Conservation (phyloP, 1,139 yeast genomes). For the Pneumocystis wakefieldiae region DNA sequence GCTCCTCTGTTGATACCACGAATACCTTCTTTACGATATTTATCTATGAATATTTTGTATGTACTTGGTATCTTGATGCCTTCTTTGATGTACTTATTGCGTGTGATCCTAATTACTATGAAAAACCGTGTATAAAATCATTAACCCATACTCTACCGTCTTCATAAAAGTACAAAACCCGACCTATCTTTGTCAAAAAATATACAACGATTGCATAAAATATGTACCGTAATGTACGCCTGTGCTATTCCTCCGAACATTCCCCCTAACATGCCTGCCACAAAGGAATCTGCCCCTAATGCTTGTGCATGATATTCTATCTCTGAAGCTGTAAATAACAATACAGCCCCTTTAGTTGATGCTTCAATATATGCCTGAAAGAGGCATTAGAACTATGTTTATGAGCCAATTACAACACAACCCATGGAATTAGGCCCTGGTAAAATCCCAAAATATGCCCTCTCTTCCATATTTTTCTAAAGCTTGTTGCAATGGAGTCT, state of each 20-base stretch:
- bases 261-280: conserved; percentile 91
- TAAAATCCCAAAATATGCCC: conserved; percentile 87
- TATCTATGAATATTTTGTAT: conserved; percentile 72
- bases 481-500: conserved; percentile 51
- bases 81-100: conserved; percentile 60
- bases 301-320: conserved; percentile 62
- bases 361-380: conserved; percentile 86
- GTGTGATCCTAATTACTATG: conserved; percentile 39
- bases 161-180: conserved; percentile 89
- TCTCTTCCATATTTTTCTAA: conserved; percentile 70
- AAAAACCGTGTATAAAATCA: conserved; percentile 36
- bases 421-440: conserved; percentile 95
- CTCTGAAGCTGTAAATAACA: conserved; percentile 82
- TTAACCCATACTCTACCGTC: conserved; percentile 50
- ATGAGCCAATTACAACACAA: neutral
- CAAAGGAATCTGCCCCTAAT: conserved; percentile 50
- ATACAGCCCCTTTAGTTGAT: conserved; percentile 97
- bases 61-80: conserved; percentile 64
- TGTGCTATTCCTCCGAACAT: conserved; percentile 76
- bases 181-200: conserved; percentile 28
- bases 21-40: conserved; percentile 72
- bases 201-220: neutral
- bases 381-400: neutral
- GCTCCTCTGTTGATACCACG: conserved; percentile 95
- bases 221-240: conserved; percentile 87